Conservation (phyloP, 768 basidiomycete species). For the Aureoboletus auriporus region DNA sequence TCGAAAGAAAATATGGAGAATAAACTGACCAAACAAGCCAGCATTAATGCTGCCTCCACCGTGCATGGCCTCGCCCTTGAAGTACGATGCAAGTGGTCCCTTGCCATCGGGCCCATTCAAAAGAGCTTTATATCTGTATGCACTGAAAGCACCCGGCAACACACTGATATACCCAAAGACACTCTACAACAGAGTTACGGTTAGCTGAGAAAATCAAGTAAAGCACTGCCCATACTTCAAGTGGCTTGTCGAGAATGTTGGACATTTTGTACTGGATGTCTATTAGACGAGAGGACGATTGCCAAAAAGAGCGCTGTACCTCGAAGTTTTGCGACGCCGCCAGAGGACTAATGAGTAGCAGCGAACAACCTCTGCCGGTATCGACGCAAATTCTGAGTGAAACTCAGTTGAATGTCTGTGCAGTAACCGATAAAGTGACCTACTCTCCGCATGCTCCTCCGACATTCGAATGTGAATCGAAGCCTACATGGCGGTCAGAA, state of each 20-base stretch:
- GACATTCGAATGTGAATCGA: constrained; percentile 79
- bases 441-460: constrained; percentile 97
- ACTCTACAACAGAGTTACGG: constrained; percentile 39
- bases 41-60: constrained; percentile 54
- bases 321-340: constrained; percentile 97
- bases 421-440: constrained; percentile 13
- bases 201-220: background rate
- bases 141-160: constrained; percentile 89
- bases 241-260: constrained; percentile 92
- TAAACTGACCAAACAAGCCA: constrained; percentile 54
- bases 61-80: constrained; percentile 90
- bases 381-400: constrained; percentile 72
- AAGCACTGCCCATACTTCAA: constrained; percentile 59
- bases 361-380: constrained; percentile 65
- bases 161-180: constrained; percentile 87
- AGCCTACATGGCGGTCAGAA: constrained; percentile 35
- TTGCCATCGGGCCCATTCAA: constrained; percentile 83
- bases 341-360: constrained; percentile 69
- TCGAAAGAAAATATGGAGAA: background rate
- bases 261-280: constrained; percentile 81
- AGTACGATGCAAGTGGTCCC: constrained; percentile 89
- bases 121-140: constrained; percentile 86
- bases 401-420: background rate
- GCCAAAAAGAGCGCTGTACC: constrained; percentile 30
- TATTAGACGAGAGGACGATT: background rate